Percentiles rank a stretch among this genome's conserved stretches.
phyloP scores from a whole-genome alignment of 768 basidiomycete genomes.

The Lentinula sp. region DNA sequence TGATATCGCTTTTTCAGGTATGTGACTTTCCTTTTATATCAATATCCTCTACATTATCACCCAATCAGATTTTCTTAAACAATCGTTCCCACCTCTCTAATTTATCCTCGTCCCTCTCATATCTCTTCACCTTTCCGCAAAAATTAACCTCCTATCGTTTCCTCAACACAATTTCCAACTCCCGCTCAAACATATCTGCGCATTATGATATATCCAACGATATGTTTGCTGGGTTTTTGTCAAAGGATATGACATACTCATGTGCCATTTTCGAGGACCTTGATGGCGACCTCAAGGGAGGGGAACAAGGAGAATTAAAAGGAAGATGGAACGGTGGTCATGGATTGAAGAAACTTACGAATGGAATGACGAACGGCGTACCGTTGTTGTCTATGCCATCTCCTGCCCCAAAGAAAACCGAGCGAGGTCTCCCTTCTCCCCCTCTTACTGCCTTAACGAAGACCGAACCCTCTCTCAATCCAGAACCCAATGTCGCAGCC shows the following conservation, averaged over 20 bases:
- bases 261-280: constrained; percentile 65
- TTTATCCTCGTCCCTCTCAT: constrained; percentile 44
- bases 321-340: constrained; percentile 32
- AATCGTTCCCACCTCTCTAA: constrained; percentile 46
- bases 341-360: constrained; percentile 19
- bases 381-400: too few species aligned
- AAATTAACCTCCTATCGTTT: constrained; percentile 55
- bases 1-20: constrained; percentile 61
- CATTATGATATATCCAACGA: constrained; percentile 78
- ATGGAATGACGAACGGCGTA: too few species aligned
- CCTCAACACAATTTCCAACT: constrained; percentile 59
- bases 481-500: not conserved
- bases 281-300: constrained; percentile 43
- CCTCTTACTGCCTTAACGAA: constrained; percentile 7
- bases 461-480: not conserved
- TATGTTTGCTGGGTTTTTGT: constrained; percentile 65
- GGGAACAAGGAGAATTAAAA: constrained; percentile 20
- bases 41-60: not conserved
- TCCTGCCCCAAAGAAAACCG: too few species aligned
- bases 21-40: constrained; percentile 11
- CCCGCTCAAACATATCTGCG: constrained; percentile 63
- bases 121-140: constrained; percentile 47
- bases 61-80: constrained; percentile 52
- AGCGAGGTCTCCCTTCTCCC: constrained; percentile 1
- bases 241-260: constrained; percentile 73